Conservation (phyloP, 2,329 filamentous ascomycete genomes). For the Colletotrichum sidae region DNA sequence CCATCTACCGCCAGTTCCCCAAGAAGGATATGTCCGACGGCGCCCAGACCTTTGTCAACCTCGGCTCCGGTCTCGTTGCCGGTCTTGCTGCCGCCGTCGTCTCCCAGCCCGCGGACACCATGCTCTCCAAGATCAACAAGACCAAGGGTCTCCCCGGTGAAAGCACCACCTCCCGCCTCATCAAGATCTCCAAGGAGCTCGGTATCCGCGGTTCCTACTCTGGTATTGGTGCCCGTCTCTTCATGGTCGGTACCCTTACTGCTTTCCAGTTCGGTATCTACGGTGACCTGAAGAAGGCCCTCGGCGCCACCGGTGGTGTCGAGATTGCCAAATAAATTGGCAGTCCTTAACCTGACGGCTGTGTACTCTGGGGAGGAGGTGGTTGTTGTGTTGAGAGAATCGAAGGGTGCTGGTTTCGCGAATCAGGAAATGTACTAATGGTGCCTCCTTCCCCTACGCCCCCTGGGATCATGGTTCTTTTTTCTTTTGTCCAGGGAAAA, state of each 20-base stretch:
- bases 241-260: constrained; percentile 77
- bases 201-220: constrained; percentile 81
- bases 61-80: constrained; percentile 65
- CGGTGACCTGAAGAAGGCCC: constrained; percentile 70
- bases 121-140: constrained; percentile 98
- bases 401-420: constrained; percentile 28
- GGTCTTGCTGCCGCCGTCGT: constrained; percentile 88
- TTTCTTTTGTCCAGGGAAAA: constrained; percentile 23
- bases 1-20: constrained; percentile 75
- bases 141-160: constrained; percentile 88
- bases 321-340: constrained; percentile 68
- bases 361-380: constrained; percentile 6
- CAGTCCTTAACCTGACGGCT: background rate
- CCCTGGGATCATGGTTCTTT: constrained; percentile 22
- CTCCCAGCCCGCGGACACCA: constrained; percentile 92
- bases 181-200: constrained; percentile 91
- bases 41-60: constrained; percentile 83
- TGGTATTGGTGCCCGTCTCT: constrained; percentile 80
- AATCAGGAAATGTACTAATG: constrained; percentile 15
- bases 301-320: constrained; percentile 81
- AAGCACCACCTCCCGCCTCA: constrained; percentile 80
- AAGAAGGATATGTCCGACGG: constrained; percentile 76
- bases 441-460: background rate
- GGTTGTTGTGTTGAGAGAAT: constrained; percentile 17
- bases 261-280: constrained; percentile 92